phyloP scores from a whole-genome alignment of 495 filamentous ascomycete genomes.

The Sporormia fimetaria region DNA sequence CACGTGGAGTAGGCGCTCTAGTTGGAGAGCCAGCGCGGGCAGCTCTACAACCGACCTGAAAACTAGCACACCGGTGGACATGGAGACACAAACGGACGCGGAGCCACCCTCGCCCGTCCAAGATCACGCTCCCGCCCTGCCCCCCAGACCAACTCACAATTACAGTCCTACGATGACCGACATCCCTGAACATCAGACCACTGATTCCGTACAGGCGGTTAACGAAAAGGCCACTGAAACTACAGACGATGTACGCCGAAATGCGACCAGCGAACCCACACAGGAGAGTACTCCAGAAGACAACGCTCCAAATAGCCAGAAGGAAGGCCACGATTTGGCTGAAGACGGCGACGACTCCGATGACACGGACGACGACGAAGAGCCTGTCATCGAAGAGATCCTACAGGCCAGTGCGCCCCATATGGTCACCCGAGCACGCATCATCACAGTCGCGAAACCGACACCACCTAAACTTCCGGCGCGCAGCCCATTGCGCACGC shows the following conservation, averaged over 20 bases:
- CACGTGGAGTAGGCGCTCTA: constrained; percentile 25
- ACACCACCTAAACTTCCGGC: constrained; percentile 30
- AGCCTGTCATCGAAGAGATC: constrained; percentile 25
- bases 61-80: constrained; percentile 18
- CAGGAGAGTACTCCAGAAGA: constrained; percentile 1
- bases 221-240: constrained; percentile 1
- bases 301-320: constrained; percentile 1
- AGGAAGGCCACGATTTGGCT: constrained; percentile 9
- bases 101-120: constrained; percentile 10
- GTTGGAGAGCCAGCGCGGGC: constrained; percentile 32
- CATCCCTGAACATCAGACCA: constrained; percentile 23
- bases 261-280: not conserved
- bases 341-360: constrained; percentile 9
- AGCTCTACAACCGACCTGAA: constrained; percentile 17
- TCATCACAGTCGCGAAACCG: constrained; percentile 32
- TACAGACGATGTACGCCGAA: not conserved
- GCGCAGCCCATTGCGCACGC: constrained; percentile 29
- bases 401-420: constrained; percentile 24
- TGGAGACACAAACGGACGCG: constrained; percentile 31
- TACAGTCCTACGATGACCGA: constrained; percentile 26
- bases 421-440: constrained; percentile 28
- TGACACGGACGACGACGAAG: constrained; percentile 18
- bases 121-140: constrained; percentile 9
- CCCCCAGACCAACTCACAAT: constrained; percentile 6
- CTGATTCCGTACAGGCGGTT: constrained; percentile 10